A percentile compares a stretch with the other conserved stretches of the same genome.
Conservation (phyloP, 257 asterid genomes). For the Craterostigma plantagineum region DNA sequence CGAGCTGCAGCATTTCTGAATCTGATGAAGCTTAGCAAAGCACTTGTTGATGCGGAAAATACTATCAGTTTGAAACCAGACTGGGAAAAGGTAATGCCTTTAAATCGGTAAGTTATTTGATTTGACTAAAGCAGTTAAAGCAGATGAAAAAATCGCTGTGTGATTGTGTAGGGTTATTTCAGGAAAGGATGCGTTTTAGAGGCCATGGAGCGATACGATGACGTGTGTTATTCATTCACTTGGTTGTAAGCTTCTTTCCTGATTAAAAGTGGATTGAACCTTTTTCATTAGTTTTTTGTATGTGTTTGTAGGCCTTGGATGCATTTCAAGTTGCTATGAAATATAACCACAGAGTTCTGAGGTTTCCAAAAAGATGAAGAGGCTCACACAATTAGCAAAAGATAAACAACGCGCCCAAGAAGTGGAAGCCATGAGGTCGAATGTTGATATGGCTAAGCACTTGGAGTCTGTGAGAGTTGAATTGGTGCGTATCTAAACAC, state of each 20-base stretch:
- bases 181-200: conserved; percentile 93
- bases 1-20: conserved; percentile 96
- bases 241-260: not conserved
- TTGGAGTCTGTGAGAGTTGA: conserved; percentile 56
- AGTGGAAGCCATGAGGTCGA: conserved; percentile 58
- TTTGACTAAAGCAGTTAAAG: conserved; percentile 5
- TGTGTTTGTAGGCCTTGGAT: conserved; percentile 48
- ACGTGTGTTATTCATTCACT: conserved; percentile 32
- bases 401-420: conserved; percentile 74
- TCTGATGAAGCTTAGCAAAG: conserved; percentile 81
- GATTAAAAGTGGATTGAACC: not conserved
- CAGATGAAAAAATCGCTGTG: conserved; percentile 6
- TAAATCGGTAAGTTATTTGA: not conserved
- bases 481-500: conserved; percentile 31
- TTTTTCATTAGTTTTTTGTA: not conserved
- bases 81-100: conserved; percentile 64
- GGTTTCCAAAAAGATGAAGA: conserved; percentile 74
- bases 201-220: conserved; percentile 88
- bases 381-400: conserved; percentile 52
- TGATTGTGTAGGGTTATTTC: conserved; percentile 75
- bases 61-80: conserved; percentile 82
- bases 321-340: conserved; percentile 65
- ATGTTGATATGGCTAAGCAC: conserved; percentile 65
- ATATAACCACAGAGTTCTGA: conserved; percentile 80
- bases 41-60: conserved; percentile 81